phyloP scores from a whole-genome alignment of 1,139 yeast species.

The Lipomyces yarrowii region DNA sequence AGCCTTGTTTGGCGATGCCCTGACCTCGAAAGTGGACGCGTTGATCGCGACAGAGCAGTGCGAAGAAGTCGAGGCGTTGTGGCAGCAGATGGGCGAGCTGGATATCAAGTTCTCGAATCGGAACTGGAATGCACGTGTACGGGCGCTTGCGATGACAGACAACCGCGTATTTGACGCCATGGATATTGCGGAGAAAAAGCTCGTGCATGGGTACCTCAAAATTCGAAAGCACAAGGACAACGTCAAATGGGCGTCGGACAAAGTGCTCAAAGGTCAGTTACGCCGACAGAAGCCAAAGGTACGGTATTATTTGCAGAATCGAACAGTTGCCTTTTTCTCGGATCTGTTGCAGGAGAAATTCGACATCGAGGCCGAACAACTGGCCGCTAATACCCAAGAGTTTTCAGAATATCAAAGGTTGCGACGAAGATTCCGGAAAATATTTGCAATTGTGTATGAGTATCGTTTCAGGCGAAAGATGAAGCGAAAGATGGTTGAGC shows the following conservation, averaged over 20 bases:
- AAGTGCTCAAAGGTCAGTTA: background rate
- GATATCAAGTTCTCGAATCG: conserved; percentile 6
- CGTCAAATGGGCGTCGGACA: background rate
- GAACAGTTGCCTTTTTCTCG: background rate
- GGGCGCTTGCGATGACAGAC: conserved; percentile 4
- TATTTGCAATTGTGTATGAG: background rate
- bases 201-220: conserved; percentile 4
- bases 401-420: background rate
- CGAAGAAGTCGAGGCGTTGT: conserved; percentile 11
- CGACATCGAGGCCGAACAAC: background rate
- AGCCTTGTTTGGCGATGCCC: conserved; percentile 9
- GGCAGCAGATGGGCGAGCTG: conserved; percentile 3
- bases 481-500: background rate
- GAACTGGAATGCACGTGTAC: conserved; percentile 15
- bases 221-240: background rate
- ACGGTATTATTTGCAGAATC: background rate
- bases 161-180: background rate
- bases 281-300: background rate
- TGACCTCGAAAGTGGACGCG: conserved; percentile 12
- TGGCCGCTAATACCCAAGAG: background rate
- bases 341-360: background rate
- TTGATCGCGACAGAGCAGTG: background rate
- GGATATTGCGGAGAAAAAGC: background rate
- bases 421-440: background rate
- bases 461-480: conserved; percentile 2